A percentile compares a stretch with the other conserved stretches of the same genome.
Evolutionary conservation across 192 early-diverging fungal genomes (phyloP).

Genomic region (Phlyctochytrium arcticum): DNA sequence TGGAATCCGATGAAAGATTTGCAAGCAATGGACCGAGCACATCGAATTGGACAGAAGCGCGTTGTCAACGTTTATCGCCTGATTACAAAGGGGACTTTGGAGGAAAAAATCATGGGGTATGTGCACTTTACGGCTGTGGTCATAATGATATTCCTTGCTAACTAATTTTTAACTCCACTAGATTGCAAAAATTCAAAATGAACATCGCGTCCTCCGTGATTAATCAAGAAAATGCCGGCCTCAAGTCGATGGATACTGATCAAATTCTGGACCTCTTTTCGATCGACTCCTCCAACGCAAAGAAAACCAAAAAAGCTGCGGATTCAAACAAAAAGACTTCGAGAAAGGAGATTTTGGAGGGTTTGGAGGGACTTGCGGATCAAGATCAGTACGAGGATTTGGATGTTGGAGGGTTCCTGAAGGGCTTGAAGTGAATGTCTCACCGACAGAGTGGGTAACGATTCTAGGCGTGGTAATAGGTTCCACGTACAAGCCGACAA

Average conservation of each 20-base stretch:
- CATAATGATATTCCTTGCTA: not conserved
- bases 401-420: conserved; percentile 32
- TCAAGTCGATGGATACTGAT: conserved; percentile 93
- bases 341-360: conserved; percentile 68
- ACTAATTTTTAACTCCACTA: conserved; percentile 14
- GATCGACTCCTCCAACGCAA: conserved; percentile 43
- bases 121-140: not conserved
- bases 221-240: conserved; percentile 92
- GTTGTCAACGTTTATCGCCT: conserved; percentile 98
- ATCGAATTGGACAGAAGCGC: conserved; percentile 95
- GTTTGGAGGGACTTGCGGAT: conserved; percentile 85
- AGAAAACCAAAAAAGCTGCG: conserved; percentile 31
- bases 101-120: conserved; percentile 99
- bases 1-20: conserved; percentile 99
- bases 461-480: too few relatives aligned
- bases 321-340: conserved; percentile 44
- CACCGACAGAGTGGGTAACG: too few relatives aligned
- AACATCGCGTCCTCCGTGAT: conserved; percentile 95
- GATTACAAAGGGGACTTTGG: conserved; percentile 93
- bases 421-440: conserved; percentile 29
- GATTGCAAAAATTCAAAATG: conserved; percentile 95
- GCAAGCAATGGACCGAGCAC: conserved; percentile 99
- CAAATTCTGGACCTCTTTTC: conserved; percentile 93
- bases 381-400: conserved; percentile 61
- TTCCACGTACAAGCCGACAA: too few relatives aligned